phyloP scores from a whole-genome alignment of 495 filamentous ascomycete species.

The Penicillium herquei region DNA sequence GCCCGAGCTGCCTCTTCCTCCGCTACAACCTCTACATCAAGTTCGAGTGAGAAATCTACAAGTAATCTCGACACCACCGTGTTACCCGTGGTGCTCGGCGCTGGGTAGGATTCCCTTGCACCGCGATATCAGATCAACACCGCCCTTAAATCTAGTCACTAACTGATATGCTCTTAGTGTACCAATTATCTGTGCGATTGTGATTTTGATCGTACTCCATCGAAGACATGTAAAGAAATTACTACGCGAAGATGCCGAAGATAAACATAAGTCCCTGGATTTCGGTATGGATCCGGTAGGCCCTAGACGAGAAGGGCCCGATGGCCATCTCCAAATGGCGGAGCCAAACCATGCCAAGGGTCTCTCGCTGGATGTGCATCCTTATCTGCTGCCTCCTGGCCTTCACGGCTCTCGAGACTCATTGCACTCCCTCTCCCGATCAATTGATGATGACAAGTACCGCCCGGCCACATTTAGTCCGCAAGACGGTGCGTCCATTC shows the following conservation, averaged over 20 bases:
- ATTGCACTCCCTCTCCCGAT: constrained; percentile 76
- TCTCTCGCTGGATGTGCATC: constrained; percentile 73
- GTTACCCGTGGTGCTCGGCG: constrained; percentile 74
- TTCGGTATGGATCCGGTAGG: constrained; percentile 71
- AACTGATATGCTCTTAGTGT: constrained; percentile 52
- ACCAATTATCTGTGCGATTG: constrained; percentile 65
- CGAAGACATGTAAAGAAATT: constrained; percentile 71
- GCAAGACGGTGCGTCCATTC: constrained; percentile 58
- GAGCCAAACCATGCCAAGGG: constrained; percentile 58
- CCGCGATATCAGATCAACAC: constrained; percentile 12
- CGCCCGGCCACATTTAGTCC: constrained; percentile 61
- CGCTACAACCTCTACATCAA: constrained; percentile 3
- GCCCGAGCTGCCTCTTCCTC: constrained; percentile 23
- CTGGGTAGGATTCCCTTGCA: constrained; percentile 64
- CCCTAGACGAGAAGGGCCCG: constrained; percentile 20
- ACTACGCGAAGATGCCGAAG: constrained; percentile 74
- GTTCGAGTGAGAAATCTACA: constrained; percentile 40
- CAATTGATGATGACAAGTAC: constrained; percentile 80
- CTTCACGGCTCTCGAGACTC: constrained; percentile 80
- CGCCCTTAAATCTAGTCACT: not conserved
- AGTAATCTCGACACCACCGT: constrained; percentile 57
- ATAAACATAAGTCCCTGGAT: constrained; percentile 90
- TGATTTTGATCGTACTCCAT: constrained; percentile 74
- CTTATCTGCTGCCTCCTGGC: constrained; percentile 77
- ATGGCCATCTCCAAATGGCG: constrained; percentile 24